Conservation (phyloP, 768 basidiomycete species). For the Exsudoporus frostii region DNA sequence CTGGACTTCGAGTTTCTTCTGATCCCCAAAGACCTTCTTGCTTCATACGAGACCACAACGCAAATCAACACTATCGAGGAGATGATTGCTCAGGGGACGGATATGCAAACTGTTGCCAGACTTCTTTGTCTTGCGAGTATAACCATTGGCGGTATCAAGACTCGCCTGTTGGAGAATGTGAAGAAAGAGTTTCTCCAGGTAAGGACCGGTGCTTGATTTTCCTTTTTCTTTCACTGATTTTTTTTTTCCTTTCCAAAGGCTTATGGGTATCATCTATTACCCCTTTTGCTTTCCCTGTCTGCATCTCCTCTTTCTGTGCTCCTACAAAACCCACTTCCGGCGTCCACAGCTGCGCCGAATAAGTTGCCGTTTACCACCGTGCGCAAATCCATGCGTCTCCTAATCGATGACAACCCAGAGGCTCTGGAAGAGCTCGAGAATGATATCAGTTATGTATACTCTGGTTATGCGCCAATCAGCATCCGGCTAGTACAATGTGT, state of each 20-base stretch:
- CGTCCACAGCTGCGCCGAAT: constrained; percentile 40
- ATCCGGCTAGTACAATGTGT: constrained; percentile 90
- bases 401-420: constrained; percentile 84
- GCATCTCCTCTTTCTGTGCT: constrained; percentile 66
- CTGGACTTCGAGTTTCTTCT: constrained; percentile 1
- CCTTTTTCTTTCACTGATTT: constrained; percentile 10
- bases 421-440: constrained; percentile 80
- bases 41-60: constrained; percentile 78
- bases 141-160: constrained; percentile 81
- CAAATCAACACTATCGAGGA: constrained; percentile 91
- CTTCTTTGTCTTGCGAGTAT: constrained; percentile 85
- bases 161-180: constrained; percentile 79
- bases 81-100: constrained; percentile 81
- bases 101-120: constrained; percentile 74
- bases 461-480: constrained; percentile 93
- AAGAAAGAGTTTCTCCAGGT: constrained; percentile 91
- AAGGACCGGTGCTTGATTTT: constrained; percentile 3
- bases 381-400: constrained; percentile 83
- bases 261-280: constrained; percentile 74
- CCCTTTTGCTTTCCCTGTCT: constrained; percentile 62
- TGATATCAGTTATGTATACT: constrained; percentile 95
- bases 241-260: constrained; percentile 40
- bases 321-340: constrained; percentile 64
- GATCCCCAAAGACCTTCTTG: constrained; percentile 71
- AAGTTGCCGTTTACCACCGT: constrained; percentile 73